phyloP scores from a whole-genome alignment of 2,329 filamentous ascomycete species.

The Monilinia fructicola region DNA sequence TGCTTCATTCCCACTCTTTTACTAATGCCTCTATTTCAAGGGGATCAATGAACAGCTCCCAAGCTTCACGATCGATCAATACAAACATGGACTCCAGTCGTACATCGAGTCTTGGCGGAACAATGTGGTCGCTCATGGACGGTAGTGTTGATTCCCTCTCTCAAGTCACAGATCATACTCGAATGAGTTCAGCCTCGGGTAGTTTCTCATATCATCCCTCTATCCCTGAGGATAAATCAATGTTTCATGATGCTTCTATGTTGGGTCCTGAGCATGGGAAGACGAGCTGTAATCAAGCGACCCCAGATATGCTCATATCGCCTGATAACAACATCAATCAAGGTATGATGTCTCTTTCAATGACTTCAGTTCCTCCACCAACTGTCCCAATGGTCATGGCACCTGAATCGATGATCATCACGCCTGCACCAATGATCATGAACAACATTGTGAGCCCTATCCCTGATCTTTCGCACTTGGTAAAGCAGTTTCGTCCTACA shows the following conservation, averaged over 20 bases:
- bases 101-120: not conserved
- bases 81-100: not conserved
- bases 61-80: not conserved
- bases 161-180: not conserved
- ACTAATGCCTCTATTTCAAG: not conserved
- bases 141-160: not conserved
- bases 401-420: not conserved
- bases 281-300: not conserved
- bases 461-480: not conserved
- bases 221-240: not conserved
- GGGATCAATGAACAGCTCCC: not conserved
- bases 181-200: not conserved
- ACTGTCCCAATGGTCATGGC: not conserved
- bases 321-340: not conserved
- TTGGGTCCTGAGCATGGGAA: not conserved
- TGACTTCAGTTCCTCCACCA: not conserved
- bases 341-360: too few relatives aligned
- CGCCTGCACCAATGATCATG: not conserved
- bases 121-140: not conserved
- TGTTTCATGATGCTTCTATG: not conserved
- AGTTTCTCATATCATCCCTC: not conserved
- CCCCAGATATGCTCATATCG: not conserved
- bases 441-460: not conserved
- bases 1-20: not conserved
- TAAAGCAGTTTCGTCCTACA: slow-evolving; percentile 11